Base-by-base conservation (phyloP, 1,139 yeast genomes). In the Debaryomyces singareniensis region DNA sequence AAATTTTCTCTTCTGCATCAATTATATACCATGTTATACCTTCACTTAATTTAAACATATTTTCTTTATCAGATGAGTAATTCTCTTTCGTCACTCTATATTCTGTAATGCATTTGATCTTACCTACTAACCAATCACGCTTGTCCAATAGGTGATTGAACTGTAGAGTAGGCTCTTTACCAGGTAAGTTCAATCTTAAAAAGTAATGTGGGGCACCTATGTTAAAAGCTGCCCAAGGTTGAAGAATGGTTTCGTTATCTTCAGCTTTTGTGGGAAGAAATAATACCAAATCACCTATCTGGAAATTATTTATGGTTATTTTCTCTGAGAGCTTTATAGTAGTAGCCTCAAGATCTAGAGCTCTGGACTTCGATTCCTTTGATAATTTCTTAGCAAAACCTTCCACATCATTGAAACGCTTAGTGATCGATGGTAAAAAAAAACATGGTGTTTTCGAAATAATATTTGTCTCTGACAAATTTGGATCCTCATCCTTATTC, bases 211-310 rank as follows among this genome's bases (percentile, higher is more conserved):
- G 89, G 0, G 87, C 80, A 0, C 86, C 91, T 28, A 80, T 71
- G 43, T 83, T 83, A 58, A 84, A 84, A 0, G 91, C 91, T 0
- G 93, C 91, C 94, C 95, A 84, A 3, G 89, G 84, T 37, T 76
- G 79, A 14, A 58, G 50, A 13, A 29, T 35, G 11, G 39, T 44
- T 29, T 31, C 26, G 10, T 24, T 14, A n/a, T 43, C 36, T 28
- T 72, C 80, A 15, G 58, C 49, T 30, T 78, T 63, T 0, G 95
- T 85, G 1, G 95, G 95, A 37, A 89, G 58, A 49, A 89, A 89
- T 33, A 89, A 58, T 1, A 85, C 95, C 42, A 85, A 58, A 49
- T 87, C 96, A 13, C 80, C 85, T 11, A 59, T 57, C 37, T 71
- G 71, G 53, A 89, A 87, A 39, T 71, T 64, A 36, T 68, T 70